Conservation (phyloP, 352 stramenopile genomes). For the Globisporangium takayamanum region DNA sequence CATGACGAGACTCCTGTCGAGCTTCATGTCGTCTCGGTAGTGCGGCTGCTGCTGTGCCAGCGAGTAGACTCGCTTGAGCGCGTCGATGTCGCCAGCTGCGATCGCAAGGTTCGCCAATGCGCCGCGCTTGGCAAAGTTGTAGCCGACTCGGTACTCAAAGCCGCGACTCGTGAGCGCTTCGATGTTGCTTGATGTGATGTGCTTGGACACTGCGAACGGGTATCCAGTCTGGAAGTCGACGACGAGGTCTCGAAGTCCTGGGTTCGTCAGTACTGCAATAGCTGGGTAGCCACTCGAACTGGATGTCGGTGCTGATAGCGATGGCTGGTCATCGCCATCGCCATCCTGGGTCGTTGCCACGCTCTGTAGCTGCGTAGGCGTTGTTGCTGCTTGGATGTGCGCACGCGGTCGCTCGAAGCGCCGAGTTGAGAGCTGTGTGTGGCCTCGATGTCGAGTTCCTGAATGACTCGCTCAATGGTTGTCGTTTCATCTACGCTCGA, state of each 20-base stretch:
- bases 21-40: background rate
- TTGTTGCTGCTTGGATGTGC: too few species aligned
- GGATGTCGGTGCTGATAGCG: too few species aligned
- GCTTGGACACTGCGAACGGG: background rate
- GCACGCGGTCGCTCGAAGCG: too few species aligned
- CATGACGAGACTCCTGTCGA: background rate
- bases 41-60: background rate
- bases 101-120: background rate
- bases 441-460: too few species aligned
- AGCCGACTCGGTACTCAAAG: background rate
- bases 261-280: background rate
- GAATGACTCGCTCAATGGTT: too few species aligned
- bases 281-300: too few species aligned
- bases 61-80: background rate
- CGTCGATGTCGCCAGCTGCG: background rate
- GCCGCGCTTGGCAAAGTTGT: background rate
- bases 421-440: too few species aligned
- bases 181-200: background rate
- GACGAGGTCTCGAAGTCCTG: background rate
- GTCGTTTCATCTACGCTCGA: too few species aligned
- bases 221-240: background rate
- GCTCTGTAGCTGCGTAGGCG: too few species aligned
- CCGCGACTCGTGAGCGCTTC: background rate
- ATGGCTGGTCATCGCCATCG: too few species aligned
- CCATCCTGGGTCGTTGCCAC: too few species aligned